Base-by-base conservation (phyloP, 148 eudicot genomes). In the Mesembryanthemum crystallinum region DNA sequence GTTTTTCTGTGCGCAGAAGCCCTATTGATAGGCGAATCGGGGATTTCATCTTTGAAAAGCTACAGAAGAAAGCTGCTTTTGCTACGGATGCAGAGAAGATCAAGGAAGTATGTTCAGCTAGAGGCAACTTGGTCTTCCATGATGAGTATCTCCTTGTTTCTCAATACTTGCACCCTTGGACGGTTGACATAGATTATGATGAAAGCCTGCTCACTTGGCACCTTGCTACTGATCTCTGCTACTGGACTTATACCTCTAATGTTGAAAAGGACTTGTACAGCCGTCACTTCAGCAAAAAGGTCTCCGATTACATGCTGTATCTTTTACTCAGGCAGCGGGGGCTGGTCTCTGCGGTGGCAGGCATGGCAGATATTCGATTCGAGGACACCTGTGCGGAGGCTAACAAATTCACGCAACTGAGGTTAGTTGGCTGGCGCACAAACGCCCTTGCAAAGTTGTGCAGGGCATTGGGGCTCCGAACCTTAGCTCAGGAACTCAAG, bases 271-370 rank as follows among this genome's bases (percentile, higher is more conserved):
- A 8, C 21, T 0, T 2, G 58, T 15, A 47, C 15, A 17, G 13
- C 58, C 23, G 58, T 54, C 21, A 20, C 6, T 54, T 74, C 20
- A 35, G 80, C 13, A 80, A 75, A 29, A 4, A 62, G 1, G 30
- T 86, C 0, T 84, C 87, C 3, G 79, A 77, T 39, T 84, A 84
- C 79, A 84, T 82, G 83, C 0, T 68, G 17, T 86, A 81, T 64
- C 83, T 86, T 27, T 27, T 86, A 7, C 51, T 86, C 0, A 49
- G 71, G 72, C 76, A 74, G 24, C 79, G 81, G 0, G 7, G 23
- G 4, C 35, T 83, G 69, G 66, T 79, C 62, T 71, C 85, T 0
- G 49, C 77, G 3, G 80, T 80, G 14, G 77, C 74, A 23, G 82
- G 86, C 0, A 76, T 76, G 32, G 77, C 83, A 35, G 81, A 76